Conservation (phyloP, 257 asterid species). For the Lithospermum erythrorhizon region DNA sequence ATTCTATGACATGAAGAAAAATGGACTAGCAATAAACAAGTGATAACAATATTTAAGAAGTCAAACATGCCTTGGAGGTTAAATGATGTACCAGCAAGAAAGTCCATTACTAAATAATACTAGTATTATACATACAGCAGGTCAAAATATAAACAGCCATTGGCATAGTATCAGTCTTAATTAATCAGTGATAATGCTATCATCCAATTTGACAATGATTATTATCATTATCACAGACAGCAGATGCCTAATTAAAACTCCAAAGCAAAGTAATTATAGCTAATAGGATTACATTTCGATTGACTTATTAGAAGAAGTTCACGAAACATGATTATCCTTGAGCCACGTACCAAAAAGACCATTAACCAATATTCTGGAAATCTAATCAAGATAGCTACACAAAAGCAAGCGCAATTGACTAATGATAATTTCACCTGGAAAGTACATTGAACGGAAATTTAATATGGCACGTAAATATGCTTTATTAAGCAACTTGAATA, state of each 20-base stretch:
- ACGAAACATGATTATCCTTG: conserved; percentile 15
- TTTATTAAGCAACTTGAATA: too few relatives aligned
- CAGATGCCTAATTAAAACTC: not conserved
- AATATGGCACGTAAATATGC: not conserved
- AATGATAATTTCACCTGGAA: not conserved
- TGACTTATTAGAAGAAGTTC: conserved; percentile 21
- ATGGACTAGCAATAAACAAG: not conserved
- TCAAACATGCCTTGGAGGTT: not conserved
- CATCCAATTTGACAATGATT: not conserved
- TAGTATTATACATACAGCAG: too few relatives aligned
- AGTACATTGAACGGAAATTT: not conserved
- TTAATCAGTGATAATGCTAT: not conserved
- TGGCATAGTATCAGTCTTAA: too few relatives aligned
- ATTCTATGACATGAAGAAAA: not conserved
- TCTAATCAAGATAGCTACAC: conserved; percentile 1
- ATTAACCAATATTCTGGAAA: not conserved
- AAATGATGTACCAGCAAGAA: too few relatives aligned
- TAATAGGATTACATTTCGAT: conserved; percentile 12
- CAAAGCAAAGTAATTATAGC: not conserved
- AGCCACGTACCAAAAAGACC: conserved; percentile 24
- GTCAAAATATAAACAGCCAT: too few relatives aligned
- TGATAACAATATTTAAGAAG: not conserved
- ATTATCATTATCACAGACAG: too few relatives aligned
- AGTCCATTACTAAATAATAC: too few relatives aligned
- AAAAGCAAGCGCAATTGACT: not conserved